Conservation (phyloP, 2,329 filamentous ascomycete species). For the Penicillium sp. region DNA sequence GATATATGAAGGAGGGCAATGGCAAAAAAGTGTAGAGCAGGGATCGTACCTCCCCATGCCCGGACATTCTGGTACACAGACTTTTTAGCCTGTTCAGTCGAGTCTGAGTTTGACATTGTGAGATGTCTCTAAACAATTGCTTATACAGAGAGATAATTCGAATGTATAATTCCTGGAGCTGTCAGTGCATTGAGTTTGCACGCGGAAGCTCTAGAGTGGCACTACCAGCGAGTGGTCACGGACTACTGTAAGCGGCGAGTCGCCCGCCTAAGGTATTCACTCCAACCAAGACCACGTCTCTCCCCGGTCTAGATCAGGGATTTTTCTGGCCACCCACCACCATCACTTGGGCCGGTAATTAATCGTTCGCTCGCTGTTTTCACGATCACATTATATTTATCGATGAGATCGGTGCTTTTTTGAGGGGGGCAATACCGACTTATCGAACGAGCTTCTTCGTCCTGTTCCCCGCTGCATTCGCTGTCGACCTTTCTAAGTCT, state of each 20-base stretch:
- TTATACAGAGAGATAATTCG: not conserved
- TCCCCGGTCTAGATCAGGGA: not conserved
- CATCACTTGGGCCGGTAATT: not conserved
- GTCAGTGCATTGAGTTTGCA: conserved; percentile 20
- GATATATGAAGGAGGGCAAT: no score
- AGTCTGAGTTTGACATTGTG: conserved; percentile 19
- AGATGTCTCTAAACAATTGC: not conserved
- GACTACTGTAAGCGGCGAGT: conserved; percentile 7
- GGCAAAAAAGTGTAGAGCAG: not conserved
- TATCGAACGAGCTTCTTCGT: not conserved
- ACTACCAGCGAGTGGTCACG: not conserved
- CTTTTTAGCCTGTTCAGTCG: conserved; percentile 33
- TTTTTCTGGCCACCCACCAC: not conserved
- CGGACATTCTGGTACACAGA: conserved; percentile 35
- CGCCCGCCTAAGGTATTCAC: not conserved
- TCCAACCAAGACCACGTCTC: conserved; percentile 3
- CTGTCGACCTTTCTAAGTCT: not conserved
- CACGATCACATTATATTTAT: not conserved
- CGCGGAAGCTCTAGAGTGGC: conserved; percentile 9
- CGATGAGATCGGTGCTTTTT: not conserved
- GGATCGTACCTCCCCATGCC: conserved; percentile 41
- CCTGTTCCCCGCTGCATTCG: not conserved
- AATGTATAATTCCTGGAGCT: not conserved
- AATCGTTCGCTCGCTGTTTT: not conserved
- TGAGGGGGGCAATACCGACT: not conserved